Conservation (phyloP, 148 eudicot genomes). For the Rhododendron ovatum region DNA sequence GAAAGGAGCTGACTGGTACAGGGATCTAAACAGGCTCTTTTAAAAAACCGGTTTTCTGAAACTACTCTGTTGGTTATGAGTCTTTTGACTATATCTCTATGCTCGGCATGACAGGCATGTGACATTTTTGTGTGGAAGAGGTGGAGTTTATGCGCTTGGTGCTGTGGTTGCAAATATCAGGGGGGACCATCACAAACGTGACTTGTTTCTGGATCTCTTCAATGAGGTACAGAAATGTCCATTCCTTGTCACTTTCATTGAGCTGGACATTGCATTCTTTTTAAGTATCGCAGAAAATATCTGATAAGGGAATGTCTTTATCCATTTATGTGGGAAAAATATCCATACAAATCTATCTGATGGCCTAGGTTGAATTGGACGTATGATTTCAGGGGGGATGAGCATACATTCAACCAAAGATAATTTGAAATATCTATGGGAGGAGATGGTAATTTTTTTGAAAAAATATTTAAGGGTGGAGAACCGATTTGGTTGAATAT, state of each 20-base stretch:
- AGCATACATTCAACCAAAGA: background rate
- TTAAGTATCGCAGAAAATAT: background rate
- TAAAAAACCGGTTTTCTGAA: background rate
- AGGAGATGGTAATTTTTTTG: background rate
- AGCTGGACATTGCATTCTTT: background rate
- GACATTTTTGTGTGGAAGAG: slow-evolving; percentile 70
- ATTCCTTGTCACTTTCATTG: background rate
- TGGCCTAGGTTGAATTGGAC: background rate
- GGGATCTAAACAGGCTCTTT: background rate
- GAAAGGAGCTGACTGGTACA: background rate
- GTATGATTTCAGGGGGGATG: background rate
- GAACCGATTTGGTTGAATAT: background rate
- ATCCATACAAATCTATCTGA: background rate
- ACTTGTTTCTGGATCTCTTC: slow-evolving; percentile 42
- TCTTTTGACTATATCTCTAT: background rate
- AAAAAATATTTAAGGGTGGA: background rate
- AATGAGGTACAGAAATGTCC: slow-evolving; percentile 37
- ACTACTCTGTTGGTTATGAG: background rate
- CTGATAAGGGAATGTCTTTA: background rate
- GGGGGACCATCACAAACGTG: slow-evolving; percentile 44
- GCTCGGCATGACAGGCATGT: slow-evolving; percentile 36
- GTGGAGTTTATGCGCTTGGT: slow-evolving; percentile 69
- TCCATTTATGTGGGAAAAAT: background rate
- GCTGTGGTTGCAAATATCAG: slow-evolving; percentile 44
- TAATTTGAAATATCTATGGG: background rate